Percentiles rank a stretch among this genome's conserved stretches.
These are phyloP conservation scores for Amaranthus palmeri DNA, from an alignment of 148 eudicot species.

Conservation along the genomic window DNA sequence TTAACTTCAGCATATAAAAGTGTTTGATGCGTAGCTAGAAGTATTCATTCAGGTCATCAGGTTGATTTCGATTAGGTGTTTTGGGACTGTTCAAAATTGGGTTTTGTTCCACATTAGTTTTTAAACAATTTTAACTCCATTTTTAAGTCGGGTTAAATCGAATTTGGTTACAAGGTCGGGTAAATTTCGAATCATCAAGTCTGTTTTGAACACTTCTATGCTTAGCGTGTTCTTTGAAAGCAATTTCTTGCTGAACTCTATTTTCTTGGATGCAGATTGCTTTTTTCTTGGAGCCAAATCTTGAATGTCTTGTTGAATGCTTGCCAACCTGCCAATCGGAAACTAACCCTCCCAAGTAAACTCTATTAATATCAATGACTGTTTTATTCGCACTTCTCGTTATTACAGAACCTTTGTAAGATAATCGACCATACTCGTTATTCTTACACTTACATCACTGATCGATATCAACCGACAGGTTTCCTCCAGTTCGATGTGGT, in stretches of 20 bases:
- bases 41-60: no score
- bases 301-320: constrained; percentile 86
- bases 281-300: constrained; percentile 70
- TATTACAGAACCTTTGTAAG: not conserved
- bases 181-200: no score
- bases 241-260: not conserved
- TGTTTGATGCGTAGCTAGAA: no score
- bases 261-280: constrained; percentile 62
- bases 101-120: no score
- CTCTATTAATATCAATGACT: constrained; percentile 1
- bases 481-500: constrained; percentile 61
- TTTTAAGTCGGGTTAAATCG: no score
- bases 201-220: not conserved
- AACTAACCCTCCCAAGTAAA: constrained; percentile 83
- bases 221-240: not conserved
- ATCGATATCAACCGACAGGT: constrained; percentile 34
- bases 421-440: not conserved
- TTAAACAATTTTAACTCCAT: no score
- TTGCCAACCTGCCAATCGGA: constrained; percentile 76
- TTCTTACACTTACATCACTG: not conserved
- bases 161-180: no score
- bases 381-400: not conserved
- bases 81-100: no score
- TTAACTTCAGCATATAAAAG: no score
- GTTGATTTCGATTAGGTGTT: no score